These are phyloP conservation scores for Colletotrichum orchidophilum DNA, from an alignment of 2,329 filamentous ascomycete species.

Conservation along the genomic window DNA sequence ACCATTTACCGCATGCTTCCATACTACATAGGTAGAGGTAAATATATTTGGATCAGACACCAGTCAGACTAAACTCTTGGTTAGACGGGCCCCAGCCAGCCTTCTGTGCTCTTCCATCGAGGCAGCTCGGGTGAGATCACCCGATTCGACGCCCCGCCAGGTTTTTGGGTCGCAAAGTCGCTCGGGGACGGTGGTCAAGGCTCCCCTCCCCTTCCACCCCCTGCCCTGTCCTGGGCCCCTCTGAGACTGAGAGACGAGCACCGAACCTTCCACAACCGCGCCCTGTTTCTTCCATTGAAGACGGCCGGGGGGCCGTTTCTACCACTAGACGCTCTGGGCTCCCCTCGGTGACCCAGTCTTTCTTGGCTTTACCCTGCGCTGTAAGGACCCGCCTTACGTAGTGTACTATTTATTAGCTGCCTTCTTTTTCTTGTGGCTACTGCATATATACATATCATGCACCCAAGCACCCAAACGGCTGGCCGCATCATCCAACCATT, in stretches of 20 bases:
- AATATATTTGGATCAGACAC: neutral
- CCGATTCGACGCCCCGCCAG: constrained; percentile 30
- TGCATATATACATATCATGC: constrained; percentile 33
- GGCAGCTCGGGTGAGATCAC: constrained; percentile 30
- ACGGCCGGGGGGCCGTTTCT: constrained; percentile 10
- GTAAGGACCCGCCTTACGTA: constrained; percentile 18
- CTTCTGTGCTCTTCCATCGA: constrained; percentile 32
- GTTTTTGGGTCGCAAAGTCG: constrained; percentile 15
- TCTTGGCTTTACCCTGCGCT: neutral
- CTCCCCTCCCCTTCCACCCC: constrained; percentile 3
- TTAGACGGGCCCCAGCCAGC: constrained; percentile 9
- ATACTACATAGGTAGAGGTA: neutral
- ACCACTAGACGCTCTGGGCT: constrained; percentile 4
- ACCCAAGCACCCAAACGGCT: neutral
- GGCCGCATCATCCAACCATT: constrained; percentile 20
- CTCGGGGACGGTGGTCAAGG: constrained; percentile 27
- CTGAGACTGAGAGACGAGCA: constrained; percentile 23
- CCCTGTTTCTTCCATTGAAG: constrained; percentile 31
- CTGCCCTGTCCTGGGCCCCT: neutral
- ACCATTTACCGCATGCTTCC: neutral
- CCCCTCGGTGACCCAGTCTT: constrained; percentile 9
- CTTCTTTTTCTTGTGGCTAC: neutral
- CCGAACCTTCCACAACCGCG: constrained; percentile 39
- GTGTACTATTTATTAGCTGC: too few species aligned
- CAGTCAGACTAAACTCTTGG: neutral